phyloP scores from a whole-genome alignment of 2,329 filamentous ascomycete species.

The Fusarium devonianum region DNA sequence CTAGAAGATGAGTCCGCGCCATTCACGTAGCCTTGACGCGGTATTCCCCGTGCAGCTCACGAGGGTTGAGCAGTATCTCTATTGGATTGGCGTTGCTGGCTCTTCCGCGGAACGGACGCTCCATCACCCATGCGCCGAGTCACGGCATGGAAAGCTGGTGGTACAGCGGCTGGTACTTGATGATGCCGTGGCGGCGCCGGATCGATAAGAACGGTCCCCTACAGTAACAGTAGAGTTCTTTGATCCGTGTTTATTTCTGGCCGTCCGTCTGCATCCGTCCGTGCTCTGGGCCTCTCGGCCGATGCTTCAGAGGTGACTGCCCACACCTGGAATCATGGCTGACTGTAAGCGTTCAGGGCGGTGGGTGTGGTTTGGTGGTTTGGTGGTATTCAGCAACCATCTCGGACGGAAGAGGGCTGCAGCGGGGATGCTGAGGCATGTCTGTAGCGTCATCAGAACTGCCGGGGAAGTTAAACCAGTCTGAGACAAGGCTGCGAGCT shows the following conservation, averaged over 20 bases:
- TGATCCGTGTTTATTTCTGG: conserved; percentile 17
- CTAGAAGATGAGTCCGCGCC: no score
- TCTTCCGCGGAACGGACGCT: not conserved
- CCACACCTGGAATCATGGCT: conserved; percentile 37
- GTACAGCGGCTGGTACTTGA: conserved; percentile 23
- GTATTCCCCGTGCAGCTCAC: conserved; percentile 1
- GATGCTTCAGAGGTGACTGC: conserved; percentile 17
- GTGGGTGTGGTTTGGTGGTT: not conserved
- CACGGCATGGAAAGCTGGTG: conserved; percentile 2
- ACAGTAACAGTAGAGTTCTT: not conserved
- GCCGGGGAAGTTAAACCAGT: not conserved
- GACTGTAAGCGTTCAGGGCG: conserved; percentile 4
- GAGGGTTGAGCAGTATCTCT: no score
- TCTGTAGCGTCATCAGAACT: conserved; percentile 28
- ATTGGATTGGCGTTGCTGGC: not conserved
- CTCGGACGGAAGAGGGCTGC: conserved; percentile 13
- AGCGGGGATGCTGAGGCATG: conserved; percentile 26
- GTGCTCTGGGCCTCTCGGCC: conserved; percentile 21
- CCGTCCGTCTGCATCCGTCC: conserved; percentile 15
- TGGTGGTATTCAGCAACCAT: not conserved
- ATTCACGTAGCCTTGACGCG: not conserved
- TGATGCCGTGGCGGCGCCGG: conserved; percentile 37
- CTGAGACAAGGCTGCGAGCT: conserved; percentile 9
- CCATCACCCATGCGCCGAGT: not conserved
- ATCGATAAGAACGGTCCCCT: conserved; percentile 3